Evolutionary conservation across 306 rosid genomes (phyloP).

Genomic region (Cyamopsis tetragonoloba): DNA sequence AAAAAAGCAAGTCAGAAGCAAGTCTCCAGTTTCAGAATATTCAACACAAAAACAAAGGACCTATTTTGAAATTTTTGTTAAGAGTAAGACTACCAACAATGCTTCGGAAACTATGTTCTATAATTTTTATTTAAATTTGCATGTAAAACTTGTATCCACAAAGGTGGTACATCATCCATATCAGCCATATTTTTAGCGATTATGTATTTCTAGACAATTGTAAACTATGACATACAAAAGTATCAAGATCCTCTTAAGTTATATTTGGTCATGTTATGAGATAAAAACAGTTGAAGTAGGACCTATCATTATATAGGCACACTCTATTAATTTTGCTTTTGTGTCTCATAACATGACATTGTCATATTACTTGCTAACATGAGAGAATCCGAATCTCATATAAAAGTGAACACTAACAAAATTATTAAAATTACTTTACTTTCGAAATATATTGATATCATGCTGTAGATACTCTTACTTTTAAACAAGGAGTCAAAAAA

Average conservation of each 20-base stretch:
- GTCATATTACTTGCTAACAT: too few relatives aligned
- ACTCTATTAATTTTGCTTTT: too few relatives aligned
- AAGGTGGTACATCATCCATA: neutral
- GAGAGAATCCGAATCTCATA: too few relatives aligned
- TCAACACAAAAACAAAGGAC: neutral
- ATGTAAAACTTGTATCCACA: neutral
- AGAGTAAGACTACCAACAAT: constrained; percentile 4
- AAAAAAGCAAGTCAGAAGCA: neutral
- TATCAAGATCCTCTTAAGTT: too few relatives aligned
- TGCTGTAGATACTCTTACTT: neutral
- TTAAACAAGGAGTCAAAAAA: neutral
- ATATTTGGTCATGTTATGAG: too few relatives aligned
- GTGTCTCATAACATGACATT: too few relatives aligned
- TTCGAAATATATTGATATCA: neutral
- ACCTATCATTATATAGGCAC: too few relatives aligned
- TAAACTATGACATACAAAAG: neutral
- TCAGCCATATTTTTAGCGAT: neutral
- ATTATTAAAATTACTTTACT: neutral
- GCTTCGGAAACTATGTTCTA: neutral
- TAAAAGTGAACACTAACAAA: neutral
- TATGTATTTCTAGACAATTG: neutral
- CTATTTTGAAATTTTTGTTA: neutral
- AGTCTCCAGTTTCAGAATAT: constrained; percentile 10
- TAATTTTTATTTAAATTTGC: constrained; percentile 1
- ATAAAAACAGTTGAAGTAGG: too few relatives aligned